Evolutionary conservation across 2,329 filamentous ascomycete species (phyloP).

Genomic region (Fusarium nodosum): DNA sequence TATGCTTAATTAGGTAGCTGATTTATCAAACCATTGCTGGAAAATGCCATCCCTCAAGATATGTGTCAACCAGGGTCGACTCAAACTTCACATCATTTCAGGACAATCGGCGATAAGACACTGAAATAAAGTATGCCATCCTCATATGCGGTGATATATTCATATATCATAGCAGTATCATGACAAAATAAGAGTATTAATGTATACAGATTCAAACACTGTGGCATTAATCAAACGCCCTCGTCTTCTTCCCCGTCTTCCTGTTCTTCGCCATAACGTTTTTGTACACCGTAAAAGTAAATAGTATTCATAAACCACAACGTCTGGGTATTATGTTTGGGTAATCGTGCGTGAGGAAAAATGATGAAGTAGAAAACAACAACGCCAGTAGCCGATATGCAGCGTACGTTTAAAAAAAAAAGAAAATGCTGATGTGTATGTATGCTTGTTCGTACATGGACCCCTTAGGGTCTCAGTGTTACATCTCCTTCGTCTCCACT

Average conservation of each 20-base stretch:
- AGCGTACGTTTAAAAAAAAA: conserved; percentile 24
- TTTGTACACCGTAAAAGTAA: conserved; percentile 45
- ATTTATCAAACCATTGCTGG: not conserved
- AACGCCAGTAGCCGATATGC: conserved; percentile 37
- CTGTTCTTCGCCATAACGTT: conserved; percentile 24
- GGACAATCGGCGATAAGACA: not conserved
- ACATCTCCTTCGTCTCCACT: conserved; percentile 54
- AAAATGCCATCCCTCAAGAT: not conserved
- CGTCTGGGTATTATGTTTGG: conserved; percentile 45
- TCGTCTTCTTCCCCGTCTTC: conserved; percentile 13
- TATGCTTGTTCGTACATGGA: conserved; percentile 32
- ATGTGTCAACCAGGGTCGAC: not conserved
- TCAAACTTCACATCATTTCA: not conserved
- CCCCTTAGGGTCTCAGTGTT: conserved; percentile 53
- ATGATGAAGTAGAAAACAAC: conserved; percentile 5
- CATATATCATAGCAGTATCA: conserved; percentile 37
- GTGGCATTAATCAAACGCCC: conserved; percentile 26
- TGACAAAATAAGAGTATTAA: conserved; percentile 43
- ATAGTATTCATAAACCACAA: conserved; percentile 39
- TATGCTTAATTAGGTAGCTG: not conserved
- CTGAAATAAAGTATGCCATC: not conserved
- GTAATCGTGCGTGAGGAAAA: conserved; percentile 25
- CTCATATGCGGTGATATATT: conserved; percentile 11
- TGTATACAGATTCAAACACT: conserved; percentile 34
- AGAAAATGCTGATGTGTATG: conserved; percentile 15